These are phyloP conservation scores for Fusarium veterinarium DNA, from an alignment of 2,329 filamentous ascomycete genomes.

Conservation along the genomic window DNA sequence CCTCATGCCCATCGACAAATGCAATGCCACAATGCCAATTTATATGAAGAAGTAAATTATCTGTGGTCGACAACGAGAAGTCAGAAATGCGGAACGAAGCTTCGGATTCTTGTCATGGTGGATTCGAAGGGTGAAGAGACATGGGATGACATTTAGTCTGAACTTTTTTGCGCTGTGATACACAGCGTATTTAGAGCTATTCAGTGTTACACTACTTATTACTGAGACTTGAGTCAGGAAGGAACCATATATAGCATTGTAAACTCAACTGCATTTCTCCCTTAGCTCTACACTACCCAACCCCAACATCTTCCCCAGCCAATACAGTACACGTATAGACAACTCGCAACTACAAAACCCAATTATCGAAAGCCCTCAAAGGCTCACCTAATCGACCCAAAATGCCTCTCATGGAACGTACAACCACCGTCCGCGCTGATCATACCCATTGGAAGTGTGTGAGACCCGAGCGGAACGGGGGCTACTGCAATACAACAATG, in stretches of 20 bases:
- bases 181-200: accelerated
- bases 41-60: accelerated
- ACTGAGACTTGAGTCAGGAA: too few species aligned
- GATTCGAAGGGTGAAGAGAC: accelerated
- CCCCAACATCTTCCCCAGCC: not conserved
- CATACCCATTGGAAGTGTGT: not conserved
- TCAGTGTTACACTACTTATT: accelerated
- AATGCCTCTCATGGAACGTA: not conserved
- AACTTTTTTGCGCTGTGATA: accelerated
- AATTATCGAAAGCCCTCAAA: accelerated
- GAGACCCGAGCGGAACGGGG: accelerated
- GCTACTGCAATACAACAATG: not conserved
- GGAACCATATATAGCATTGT: too few species aligned
- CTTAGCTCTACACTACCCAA: accelerated
- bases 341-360: accelerated
- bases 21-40: accelerated
- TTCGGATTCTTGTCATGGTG: not conserved
- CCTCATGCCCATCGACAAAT: too few species aligned
- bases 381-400: accelerated
- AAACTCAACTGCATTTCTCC: too few species aligned
- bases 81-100: accelerated
- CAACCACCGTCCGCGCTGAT: accelerated
- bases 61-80: accelerated
- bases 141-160: accelerated
- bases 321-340: accelerated